phyloP scores from a whole-genome alignment of 345 rosid species.

The Rhodamnia rubescens region DNA sequence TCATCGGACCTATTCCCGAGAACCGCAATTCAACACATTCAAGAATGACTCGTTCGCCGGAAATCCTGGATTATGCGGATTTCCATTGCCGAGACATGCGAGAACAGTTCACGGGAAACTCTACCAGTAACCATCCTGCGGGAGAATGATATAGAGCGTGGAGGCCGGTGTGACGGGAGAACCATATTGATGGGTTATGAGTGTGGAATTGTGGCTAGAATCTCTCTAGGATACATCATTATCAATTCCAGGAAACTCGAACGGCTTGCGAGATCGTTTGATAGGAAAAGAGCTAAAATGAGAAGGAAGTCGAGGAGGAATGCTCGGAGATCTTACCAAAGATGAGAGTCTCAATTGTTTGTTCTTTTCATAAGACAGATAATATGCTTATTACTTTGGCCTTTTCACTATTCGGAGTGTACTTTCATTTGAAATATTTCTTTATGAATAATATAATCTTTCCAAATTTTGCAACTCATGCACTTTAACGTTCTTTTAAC shows the following conservation, averaged over 20 bases:
- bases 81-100: background rate
- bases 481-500: too few species aligned
- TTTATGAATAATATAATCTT: too few species aligned
- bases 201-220: background rate
- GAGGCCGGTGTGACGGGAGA: constrained; percentile 1
- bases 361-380: background rate
- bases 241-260: background rate
- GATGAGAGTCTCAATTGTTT: background rate
- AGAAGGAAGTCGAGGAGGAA: constrained; percentile 20
- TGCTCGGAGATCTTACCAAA: background rate
- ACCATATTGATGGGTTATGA: constrained; percentile 4
- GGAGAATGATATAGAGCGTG: background rate
- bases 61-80: constrained; percentile 8
- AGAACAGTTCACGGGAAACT: too few species aligned
- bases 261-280: constrained; percentile 9
- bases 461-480: too few species aligned
- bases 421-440: background rate
- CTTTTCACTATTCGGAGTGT: background rate
- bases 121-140: background rate
- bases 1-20: background rate
- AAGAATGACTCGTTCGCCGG: background rate
- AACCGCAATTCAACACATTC: constrained; percentile 1
- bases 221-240: background rate
- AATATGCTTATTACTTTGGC: background rate
- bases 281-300: constrained; percentile 33